Conservation (phyloP, 495 filamentous ascomycete species). For the Penicillium nucicola region DNA sequence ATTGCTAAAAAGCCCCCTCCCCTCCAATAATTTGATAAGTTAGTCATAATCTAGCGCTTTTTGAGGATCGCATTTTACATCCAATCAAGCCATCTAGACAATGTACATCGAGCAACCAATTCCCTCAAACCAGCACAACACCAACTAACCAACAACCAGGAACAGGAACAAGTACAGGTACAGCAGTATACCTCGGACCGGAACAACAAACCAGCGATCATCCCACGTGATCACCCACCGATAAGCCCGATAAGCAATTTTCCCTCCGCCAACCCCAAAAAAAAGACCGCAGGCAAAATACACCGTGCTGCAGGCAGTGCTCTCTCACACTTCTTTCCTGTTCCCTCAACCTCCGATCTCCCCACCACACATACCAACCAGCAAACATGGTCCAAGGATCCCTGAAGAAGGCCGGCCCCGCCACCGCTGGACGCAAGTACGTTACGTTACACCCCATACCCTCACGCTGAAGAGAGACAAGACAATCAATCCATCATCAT, state of each 20-base stretch:
- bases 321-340: neutral
- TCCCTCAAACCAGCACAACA: too few relatives aligned
- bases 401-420: conserved; percentile 1
- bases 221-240: neutral
- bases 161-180: too few relatives aligned
- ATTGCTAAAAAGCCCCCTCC: too few relatives aligned
- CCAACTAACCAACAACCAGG: too few relatives aligned
- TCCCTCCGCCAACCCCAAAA: conserved; percentile 10
- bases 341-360: neutral
- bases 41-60: too few relatives aligned
- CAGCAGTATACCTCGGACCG: conserved; percentile 2
- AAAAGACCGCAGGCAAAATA: neutral
- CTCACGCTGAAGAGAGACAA: neutral
- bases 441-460: neutral
- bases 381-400: conserved; percentile 6
- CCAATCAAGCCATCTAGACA: too few relatives aligned
- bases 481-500: neutral
- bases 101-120: too few relatives aligned
- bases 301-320: conserved; percentile 33
- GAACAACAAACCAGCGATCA: neutral
- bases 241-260: conserved; percentile 8
- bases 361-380: neutral
- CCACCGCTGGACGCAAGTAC: conserved; percentile 1
- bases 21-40: too few relatives aligned
- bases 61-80: too few relatives aligned